A percentile compares a stretch with the other conserved stretches of the same genome.
phyloP scores from a whole-genome alignment of 2,329 filamentous ascomycete genomes.

The Aspergillus uvarum region DNA sequence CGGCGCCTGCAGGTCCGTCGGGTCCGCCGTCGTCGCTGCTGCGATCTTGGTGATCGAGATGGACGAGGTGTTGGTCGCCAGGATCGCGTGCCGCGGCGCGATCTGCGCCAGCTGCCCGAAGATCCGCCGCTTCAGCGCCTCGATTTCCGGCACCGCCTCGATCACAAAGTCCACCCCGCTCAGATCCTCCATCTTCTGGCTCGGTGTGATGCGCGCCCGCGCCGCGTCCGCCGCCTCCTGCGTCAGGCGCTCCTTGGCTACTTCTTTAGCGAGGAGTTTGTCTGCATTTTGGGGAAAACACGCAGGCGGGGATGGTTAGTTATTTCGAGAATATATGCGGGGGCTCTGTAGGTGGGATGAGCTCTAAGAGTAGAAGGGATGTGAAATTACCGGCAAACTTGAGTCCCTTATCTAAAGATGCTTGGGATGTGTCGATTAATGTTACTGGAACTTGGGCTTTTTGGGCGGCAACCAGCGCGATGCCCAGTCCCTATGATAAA shows the following conservation, averaged over 20 bases:
- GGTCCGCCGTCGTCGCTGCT: constrained; percentile 75
- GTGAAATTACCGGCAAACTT: constrained; percentile 76
- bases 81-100: constrained; percentile 78
- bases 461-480: constrained; percentile 88
- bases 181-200: constrained; percentile 73
- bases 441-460: constrained; percentile 81
- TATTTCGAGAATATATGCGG: too few relatives aligned
- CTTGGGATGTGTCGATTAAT: constrained; percentile 79
- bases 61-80: constrained; percentile 97
- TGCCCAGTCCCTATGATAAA: constrained; percentile 74
- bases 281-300: constrained; percentile 53
- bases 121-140: constrained; percentile 80
- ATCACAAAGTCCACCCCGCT: constrained; percentile 92
- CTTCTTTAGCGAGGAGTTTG: constrained; percentile 90
- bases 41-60: constrained; percentile 97
- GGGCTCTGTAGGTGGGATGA: background rate
- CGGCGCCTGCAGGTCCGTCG: constrained; percentile 74
- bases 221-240: constrained; percentile 75
- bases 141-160: constrained; percentile 93
- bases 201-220: constrained; percentile 66
- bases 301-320: background rate
- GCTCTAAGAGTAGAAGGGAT: background rate
- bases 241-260: constrained; percentile 81
- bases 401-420: constrained; percentile 82
- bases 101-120: constrained; percentile 80